Conservation (phyloP, 345 rosid genomes). For the Turritis glabra region DNA sequence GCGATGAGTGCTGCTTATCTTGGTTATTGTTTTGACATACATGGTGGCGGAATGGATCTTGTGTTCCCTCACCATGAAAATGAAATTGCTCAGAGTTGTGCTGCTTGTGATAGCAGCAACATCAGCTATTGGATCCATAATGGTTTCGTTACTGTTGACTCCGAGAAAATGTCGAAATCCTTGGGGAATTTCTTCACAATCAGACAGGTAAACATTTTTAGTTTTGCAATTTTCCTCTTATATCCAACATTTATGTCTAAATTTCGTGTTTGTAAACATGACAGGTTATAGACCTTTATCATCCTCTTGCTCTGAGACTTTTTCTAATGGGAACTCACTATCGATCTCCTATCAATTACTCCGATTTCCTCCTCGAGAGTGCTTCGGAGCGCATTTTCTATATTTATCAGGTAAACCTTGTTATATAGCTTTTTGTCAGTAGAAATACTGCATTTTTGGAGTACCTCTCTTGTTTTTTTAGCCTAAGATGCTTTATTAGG, state of each 20-base stretch:
- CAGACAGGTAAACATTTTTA: constrained; percentile 60
- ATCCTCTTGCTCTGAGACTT: constrained; percentile 83
- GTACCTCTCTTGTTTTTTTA: background rate
- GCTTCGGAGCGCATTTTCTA: constrained; percentile 95
- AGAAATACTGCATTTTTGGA: background rate
- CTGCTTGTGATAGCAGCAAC: constrained; percentile 74
- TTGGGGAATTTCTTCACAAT: constrained; percentile 96
- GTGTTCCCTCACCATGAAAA: constrained; percentile 99
- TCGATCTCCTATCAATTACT: constrained; percentile 91
- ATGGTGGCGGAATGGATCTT: constrained; percentile 99
- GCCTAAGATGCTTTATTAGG: background rate
- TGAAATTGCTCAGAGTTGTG: constrained; percentile 98
- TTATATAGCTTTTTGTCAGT: background rate
- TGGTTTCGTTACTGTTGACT: constrained; percentile 92
- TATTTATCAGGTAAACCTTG: constrained; percentile 71
- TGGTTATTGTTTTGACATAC: constrained; percentile 83
- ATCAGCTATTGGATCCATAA: constrained; percentile 93
- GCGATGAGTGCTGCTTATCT: constrained; percentile 95
- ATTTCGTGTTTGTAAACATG: background rate
- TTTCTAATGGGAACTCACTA: constrained; percentile 92
- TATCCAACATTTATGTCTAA: background rate
- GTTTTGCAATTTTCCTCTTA: constrained; percentile 14
- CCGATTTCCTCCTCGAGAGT: constrained; percentile 78
- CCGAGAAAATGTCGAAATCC: constrained; percentile 98
- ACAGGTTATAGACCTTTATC: constrained; percentile 81